Percentiles rank a stretch among this genome's conserved stretches.
Conservation (phyloP, 768 basidiomycete genomes). For the Neoboletus brunneissimus region DNA sequence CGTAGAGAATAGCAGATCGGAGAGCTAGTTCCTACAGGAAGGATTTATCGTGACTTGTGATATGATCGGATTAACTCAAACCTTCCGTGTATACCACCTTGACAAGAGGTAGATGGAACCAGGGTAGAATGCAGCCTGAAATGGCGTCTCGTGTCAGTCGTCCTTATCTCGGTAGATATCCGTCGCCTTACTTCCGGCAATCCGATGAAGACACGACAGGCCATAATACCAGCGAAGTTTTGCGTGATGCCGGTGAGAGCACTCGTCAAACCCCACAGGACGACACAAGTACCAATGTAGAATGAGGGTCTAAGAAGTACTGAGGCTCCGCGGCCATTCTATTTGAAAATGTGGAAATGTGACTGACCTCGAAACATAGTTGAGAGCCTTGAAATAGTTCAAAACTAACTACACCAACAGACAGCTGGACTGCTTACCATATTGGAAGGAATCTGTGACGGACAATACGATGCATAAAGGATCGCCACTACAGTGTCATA, state of each 20-base stretch:
- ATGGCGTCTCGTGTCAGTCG: background rate
- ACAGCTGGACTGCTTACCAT: background rate
- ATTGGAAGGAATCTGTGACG: constrained; percentile 45
- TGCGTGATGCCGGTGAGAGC: constrained; percentile 59
- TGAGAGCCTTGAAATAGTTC: constrained; percentile 43
- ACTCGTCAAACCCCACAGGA: constrained; percentile 64
- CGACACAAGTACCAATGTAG: constrained; percentile 60
- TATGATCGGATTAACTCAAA: background rate
- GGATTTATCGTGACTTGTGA: background rate
- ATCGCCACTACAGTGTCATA: constrained; percentile 55
- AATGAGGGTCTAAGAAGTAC: constrained; percentile 47
- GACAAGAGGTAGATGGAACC: constrained; percentile 42
- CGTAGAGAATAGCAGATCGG: constrained; percentile 57
- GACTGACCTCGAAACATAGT: constrained; percentile 47
- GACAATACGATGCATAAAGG: constrained; percentile 59
- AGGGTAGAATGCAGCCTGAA: constrained; percentile 60
- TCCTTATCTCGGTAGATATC: background rate
- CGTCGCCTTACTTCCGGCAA: constrained; percentile 47
- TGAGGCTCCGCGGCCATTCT: background rate
- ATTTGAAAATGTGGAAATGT: background rate
- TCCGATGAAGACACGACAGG: constrained; percentile 60
- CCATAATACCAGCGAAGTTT: constrained; percentile 54
- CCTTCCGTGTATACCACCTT: constrained; percentile 26
- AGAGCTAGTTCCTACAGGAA: constrained; percentile 55
- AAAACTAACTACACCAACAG: background rate